Base-by-base conservation (phyloP, 2,329 filamentous ascomycete genomes). In the Lasiodiplodia hormozganensis region DNA sequence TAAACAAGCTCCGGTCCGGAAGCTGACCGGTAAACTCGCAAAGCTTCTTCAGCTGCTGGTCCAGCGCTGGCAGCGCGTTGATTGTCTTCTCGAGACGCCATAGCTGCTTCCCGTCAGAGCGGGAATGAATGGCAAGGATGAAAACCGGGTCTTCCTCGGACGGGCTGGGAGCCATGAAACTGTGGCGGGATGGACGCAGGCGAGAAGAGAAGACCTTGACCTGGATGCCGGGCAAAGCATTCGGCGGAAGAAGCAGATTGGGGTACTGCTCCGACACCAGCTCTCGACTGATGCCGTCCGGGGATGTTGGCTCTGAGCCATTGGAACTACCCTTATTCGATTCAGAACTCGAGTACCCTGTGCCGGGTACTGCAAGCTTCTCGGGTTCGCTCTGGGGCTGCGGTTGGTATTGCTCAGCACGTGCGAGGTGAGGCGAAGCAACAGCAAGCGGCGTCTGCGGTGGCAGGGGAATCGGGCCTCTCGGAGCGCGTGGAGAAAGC, bases 81-180 rank as follows among this genome's bases (percentile, higher is more conserved):
- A 92, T 92, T 70, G 97, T 93, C 80, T 99, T 99, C 80, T 99
- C 96, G 7, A 97, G 89, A 36, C 95, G 89, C 95, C 96, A 98
- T 12, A 99, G 84, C 77, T 98, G 95, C 67, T 86, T 87, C 3
- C 87, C 84, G 70, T 93, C 89, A 0, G 89, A 90, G 67, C 94
- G 89, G 11, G 92, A 92, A 74, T 93, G 91, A 43, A 99, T 84
- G 21, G 94, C 94, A 65, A 99, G 84, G 0, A 94, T 97, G 75
- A 98, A 97, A 0, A 98, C 95, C 0, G 94, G 93, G 73, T 97
- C 94, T 76, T 97, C 95, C 69, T 97, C 94, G 23, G 92, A 84
- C 70, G 92, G 90, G 62, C 89, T 95, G 12, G 94, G 84, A 74
- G 97, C 84, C 74, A 97, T 84, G 73, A 96, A 87, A 77, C 94